Evolutionary conservation across 1,139 yeast genomes (phyloP), one percentile per base, ranked within the genome.

Genomic region (Yamadazyma friedrichii): DNA sequence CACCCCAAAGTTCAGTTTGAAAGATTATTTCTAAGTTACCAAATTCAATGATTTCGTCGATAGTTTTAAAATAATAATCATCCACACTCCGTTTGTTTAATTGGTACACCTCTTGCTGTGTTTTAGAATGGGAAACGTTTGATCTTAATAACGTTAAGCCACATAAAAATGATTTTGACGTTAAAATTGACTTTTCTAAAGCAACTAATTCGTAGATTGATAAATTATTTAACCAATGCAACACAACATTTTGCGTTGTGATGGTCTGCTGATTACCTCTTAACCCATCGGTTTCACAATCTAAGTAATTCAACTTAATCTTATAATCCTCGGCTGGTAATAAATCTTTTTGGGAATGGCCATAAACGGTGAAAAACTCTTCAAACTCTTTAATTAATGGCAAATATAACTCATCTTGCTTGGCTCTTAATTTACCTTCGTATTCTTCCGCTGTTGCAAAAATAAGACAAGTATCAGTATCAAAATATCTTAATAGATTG

Each of bases 1-100:
- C 97, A 31, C 98, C 98, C 98, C 98, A 93, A 55, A 82, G 77
- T 31, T 79, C 81, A 22, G 95, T 87, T 63, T 93, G 98, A 62
- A 78, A 79, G 38, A 84, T 82, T 6, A 84, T 84, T 59, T 93
- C 98, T 54, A 93, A 70, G 42, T 85, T 82, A 9, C 91, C 93
- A 46, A 87, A 76, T 55, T 80, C 80, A 1, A 93, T 83, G 27
- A 91, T 74, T 46, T 88, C 88, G 41, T 84, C 91, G 13, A 88
- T 65, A 1, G 82, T 49, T 43, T 59, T 65, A 49, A 58, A 56
- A 53, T 50, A 70, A 48, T 61, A 58, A 1, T 61, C 58, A 59
- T 4, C 54, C 15, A 11, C 42, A 26, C 10, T 13, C 3, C 8
- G 13, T 47, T 65, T 68, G 52, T 70, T 69, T 35, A 65, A 41